A percentile compares a stretch with the other conserved stretches of the same genome.
Conservation (phyloP, 768 basidiomycete species). For the Trichaptum fuscoviolaceum region DNA sequence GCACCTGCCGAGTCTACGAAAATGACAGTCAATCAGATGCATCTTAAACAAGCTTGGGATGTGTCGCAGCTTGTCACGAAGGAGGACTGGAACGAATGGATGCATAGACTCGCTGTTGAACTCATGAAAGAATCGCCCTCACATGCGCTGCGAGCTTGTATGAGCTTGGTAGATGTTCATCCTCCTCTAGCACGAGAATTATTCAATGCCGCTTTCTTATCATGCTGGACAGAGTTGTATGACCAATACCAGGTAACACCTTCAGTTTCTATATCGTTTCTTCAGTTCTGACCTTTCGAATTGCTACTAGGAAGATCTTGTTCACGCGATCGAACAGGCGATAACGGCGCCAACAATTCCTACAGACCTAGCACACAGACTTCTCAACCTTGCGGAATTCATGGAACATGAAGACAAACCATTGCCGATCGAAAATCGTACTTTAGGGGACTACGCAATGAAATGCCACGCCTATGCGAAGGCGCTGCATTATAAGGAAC, state of each 20-base stretch:
- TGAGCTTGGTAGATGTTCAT: conserved; percentile 89
- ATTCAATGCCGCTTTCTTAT: conserved; percentile 97
- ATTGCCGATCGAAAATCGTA: conserved; percentile 88
- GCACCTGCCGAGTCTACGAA: conserved; percentile 77
- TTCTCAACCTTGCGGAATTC: conserved; percentile 94
- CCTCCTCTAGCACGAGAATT: conserved; percentile 88
- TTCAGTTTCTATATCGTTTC: not conserved
- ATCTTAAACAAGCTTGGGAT: conserved; percentile 97
- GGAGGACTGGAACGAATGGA: conserved; percentile 96
- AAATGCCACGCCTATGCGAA: conserved; percentile 95
- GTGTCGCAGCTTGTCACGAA: conserved; percentile 65
- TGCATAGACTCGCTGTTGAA: conserved; percentile 87
- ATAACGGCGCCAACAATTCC: conserved; percentile 75
- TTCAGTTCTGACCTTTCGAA: conserved; percentile 10
- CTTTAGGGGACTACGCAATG: conserved; percentile 90
- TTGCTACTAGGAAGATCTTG: conserved; percentile 80
- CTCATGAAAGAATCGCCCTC: conserved; percentile 98
- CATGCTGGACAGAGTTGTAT: conserved; percentile 94
- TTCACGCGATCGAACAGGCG: conserved; percentile 81
- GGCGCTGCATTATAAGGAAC: conserved; percentile 96
- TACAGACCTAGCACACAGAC: conserved; percentile 82
- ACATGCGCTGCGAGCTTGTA: conserved; percentile 95
- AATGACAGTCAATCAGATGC: conserved; percentile 93
- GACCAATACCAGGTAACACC: conserved; percentile 85
- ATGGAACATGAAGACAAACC: conserved; percentile 99